phyloP scores from a whole-genome alignment of 805 yeast species.

The Kodamaea fukazawae region DNA sequence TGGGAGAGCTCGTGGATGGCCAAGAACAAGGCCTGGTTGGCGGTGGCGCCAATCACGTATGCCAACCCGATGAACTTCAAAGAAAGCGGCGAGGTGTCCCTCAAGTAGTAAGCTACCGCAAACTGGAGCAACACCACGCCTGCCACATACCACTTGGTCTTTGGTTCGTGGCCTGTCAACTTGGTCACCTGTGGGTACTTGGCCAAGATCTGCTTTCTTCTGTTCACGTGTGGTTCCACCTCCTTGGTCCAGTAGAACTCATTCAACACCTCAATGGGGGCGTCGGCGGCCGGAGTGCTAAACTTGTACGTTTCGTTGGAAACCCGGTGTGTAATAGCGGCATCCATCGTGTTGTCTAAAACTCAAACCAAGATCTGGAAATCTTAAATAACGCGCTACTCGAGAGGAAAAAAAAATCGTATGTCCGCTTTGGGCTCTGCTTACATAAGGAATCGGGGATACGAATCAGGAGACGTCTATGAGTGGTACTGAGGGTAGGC shows the following conservation, averaged over 20 bases:
- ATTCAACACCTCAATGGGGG: slow-evolving; percentile 41
- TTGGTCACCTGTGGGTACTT: slow-evolving; percentile 78
- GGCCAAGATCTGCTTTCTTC: slow-evolving; percentile 71
- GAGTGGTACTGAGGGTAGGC: no score
- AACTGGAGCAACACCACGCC: slow-evolving; percentile 71
- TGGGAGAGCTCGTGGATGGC: slow-evolving; percentile 89
- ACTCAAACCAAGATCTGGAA: neutral
- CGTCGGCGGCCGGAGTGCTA: slow-evolving; percentile 40
- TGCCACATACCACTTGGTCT: slow-evolving; percentile 71
- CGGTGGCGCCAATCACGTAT: slow-evolving; percentile 81
- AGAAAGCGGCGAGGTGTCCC: slow-evolving; percentile 51
- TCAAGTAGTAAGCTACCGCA: slow-evolving; percentile 56
- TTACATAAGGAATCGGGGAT: no score
- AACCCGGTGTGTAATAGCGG: slow-evolving; percentile 18
- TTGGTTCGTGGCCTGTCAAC: slow-evolving; percentile 82
- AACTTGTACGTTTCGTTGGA: slow-evolving; percentile 29
- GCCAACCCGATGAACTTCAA: slow-evolving; percentile 60
- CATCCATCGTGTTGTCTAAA: neutral
- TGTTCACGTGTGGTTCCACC: slow-evolving; percentile 73
- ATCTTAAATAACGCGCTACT: no score
- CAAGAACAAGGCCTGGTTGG: slow-evolving; percentile 77
- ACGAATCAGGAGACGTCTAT: no score
- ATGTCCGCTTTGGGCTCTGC: no score
- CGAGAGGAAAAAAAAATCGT: no score
- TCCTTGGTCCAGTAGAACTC: slow-evolving; percentile 85